Conservation (phyloP, 2,329 filamentous ascomycete genomes). For the Cordyceps farinosa region DNA sequence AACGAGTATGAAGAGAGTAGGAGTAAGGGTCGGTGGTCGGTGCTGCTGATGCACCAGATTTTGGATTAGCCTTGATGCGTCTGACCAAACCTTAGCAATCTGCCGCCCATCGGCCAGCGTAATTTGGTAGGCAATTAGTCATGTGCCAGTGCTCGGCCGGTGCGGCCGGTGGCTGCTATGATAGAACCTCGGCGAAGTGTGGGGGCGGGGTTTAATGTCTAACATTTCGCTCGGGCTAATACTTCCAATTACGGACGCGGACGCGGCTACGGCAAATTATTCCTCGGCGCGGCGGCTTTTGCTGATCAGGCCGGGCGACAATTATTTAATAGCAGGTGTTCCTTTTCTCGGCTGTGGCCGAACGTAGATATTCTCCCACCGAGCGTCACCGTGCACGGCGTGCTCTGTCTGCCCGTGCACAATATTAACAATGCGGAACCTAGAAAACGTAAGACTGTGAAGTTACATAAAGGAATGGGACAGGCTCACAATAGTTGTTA, state of each 20-base stretch:
- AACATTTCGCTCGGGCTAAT: background rate
- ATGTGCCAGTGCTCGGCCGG: constrained; percentile 12
- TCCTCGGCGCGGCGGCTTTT: background rate
- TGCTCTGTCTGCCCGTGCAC: background rate
- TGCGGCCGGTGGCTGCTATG: constrained; percentile 10
- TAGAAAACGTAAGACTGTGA: background rate
- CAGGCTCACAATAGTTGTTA: background rate
- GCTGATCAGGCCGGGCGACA: background rate
- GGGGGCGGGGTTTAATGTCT: constrained; percentile 15
- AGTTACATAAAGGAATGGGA: background rate
- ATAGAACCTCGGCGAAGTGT: constrained; percentile 20
- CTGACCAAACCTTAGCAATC: constrained; percentile 16
- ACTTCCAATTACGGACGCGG: background rate
- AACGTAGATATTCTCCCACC: background rate
- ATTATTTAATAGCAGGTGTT: background rate
- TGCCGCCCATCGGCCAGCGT: background rate
- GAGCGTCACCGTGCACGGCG: background rate
- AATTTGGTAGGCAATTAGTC: constrained; percentile 10
- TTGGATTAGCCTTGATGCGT: background rate
- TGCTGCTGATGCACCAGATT: background rate
- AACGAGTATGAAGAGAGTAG: background rate
- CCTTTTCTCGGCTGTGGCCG: background rate
- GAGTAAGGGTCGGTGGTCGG: background rate
- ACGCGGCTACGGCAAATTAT: constrained; percentile 1
- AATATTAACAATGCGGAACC: background rate